These are phyloP conservation scores for Mycena chlorophos DNA, from an alignment of 768 basidiomycete species.

Conservation along the genomic window DNA sequence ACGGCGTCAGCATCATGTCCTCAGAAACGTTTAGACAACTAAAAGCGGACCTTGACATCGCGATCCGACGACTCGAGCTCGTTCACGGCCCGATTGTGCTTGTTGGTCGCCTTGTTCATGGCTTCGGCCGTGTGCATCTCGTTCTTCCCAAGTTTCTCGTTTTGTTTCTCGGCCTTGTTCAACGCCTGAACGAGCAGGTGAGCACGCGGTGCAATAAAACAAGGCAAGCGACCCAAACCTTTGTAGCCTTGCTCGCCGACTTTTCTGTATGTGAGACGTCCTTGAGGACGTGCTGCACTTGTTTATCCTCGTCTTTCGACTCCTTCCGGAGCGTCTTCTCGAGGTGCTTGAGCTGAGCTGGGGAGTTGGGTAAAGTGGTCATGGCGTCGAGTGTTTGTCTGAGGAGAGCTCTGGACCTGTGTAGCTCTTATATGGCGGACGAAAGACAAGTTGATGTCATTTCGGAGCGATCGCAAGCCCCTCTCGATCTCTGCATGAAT, in stretches of 20 bases:
- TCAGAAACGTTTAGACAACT: not conserved
- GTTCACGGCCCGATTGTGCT: conserved; percentile 44
- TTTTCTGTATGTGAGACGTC: conserved; percentile 48
- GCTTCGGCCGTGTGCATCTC: conserved; percentile 47
- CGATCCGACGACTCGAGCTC: conserved; percentile 39
- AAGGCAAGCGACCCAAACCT: conserved; percentile 29
- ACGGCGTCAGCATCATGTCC: not conserved
- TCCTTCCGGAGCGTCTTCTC: conserved; percentile 43
- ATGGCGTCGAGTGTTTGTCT: not conserved
- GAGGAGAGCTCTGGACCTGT: not conserved
- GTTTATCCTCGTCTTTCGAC: conserved; percentile 42
- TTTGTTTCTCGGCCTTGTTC: conserved; percentile 47
- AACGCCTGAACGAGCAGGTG: conserved; percentile 32
- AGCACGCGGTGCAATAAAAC: not conserved
- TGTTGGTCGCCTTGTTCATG: conserved; percentile 47
- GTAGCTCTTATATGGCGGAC: not conserved
- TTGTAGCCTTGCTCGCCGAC: conserved; percentile 42
- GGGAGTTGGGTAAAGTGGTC: conserved; percentile 25
- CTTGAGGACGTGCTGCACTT: conserved; percentile 45
- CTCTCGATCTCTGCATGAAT: not conserved
- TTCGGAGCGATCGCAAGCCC: not conserved
- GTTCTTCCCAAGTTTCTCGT: conserved; percentile 42
- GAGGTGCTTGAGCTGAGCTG: conserved; percentile 34
- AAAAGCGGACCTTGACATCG: conserved; percentile 39
- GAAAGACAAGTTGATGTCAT: not conserved